Evolutionary conservation across 768 basidiomycete species (phyloP).

Genomic region (Xerocomellus dryophilus): DNA sequence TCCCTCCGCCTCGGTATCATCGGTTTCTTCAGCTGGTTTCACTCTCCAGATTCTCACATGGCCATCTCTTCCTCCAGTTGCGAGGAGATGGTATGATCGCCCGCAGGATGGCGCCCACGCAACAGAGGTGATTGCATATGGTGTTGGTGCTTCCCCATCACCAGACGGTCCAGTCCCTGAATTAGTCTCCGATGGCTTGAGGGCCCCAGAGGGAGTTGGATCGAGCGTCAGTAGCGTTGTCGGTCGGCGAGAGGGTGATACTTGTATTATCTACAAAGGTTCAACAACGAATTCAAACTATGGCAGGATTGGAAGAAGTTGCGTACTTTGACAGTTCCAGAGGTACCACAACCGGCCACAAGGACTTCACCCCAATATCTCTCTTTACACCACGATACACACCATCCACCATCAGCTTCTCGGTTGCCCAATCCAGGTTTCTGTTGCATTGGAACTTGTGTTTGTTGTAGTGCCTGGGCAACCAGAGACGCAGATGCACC

Average conservation of each 20-base stretch:
- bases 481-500: constrained; percentile 57
- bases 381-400: constrained; percentile 94
- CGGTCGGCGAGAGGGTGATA: constrained; percentile 66
- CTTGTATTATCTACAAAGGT: constrained; percentile 62
- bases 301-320: neutral
- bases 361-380: constrained; percentile 92
- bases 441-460: constrained; percentile 32
- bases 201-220: constrained; percentile 36
- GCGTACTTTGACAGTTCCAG: constrained; percentile 72
- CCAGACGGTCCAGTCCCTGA: constrained; percentile 19
- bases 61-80: constrained; percentile 86
- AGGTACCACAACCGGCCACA: constrained; percentile 70
- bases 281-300: neutral
- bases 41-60: constrained; percentile 89
- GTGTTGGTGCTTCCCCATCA: constrained; percentile 38
- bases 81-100: constrained; percentile 90
- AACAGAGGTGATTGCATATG: constrained; percentile 74
- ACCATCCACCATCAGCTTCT: constrained; percentile 92
- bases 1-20: constrained; percentile 43
- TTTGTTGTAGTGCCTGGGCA: constrained; percentile 61
- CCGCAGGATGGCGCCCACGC: constrained; percentile 96
- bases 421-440: constrained; percentile 54
- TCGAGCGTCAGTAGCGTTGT: constrained; percentile 55
- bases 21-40: constrained; percentile 50
- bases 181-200: constrained; percentile 21